phyloP scores from a whole-genome alignment of 2,329 filamentous ascomycete genomes.

The Fusarium pseudoanthophilum region DNA sequence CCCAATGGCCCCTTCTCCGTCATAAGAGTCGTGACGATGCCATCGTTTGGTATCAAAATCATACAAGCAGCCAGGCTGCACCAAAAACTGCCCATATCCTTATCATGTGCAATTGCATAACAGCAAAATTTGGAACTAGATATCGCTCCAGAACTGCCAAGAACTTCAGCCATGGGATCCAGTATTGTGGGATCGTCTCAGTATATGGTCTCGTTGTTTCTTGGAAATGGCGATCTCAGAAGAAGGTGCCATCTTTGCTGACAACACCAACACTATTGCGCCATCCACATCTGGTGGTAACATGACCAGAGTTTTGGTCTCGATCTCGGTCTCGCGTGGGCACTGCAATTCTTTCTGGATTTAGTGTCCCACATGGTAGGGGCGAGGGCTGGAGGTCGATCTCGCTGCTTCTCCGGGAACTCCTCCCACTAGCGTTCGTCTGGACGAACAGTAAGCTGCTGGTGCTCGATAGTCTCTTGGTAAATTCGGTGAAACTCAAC shows the following conservation, averaged over 20 bases:
- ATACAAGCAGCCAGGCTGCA: conserved; percentile 39
- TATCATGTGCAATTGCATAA: conserved; percentile 1
- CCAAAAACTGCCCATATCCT: conserved; percentile 9
- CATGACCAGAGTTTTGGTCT: conserved; percentile 49
- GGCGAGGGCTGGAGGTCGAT: conserved; percentile 54
- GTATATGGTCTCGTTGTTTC: not conserved
- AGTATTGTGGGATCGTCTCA: not conserved
- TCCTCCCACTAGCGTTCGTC: conserved; percentile 62
- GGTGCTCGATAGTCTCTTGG: conserved; percentile 69
- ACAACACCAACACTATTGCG: conserved; percentile 66
- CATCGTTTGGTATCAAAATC: conserved; percentile 47
- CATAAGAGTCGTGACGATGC: conserved; percentile 43
- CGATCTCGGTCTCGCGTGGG: conserved; percentile 49
- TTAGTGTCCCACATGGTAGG: conserved; percentile 53
- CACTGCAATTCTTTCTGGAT: conserved; percentile 53
- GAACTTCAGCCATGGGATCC: not conserved
- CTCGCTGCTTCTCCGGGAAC: conserved; percentile 61
- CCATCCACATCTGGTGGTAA: conserved; percentile 62
- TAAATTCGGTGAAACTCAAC: conserved; percentile 70
- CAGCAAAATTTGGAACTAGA: conserved; percentile 3
- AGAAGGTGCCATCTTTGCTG: conserved; percentile 65
- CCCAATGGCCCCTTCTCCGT: conserved; percentile 30
- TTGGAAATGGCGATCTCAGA: conserved; percentile 42
- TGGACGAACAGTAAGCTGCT: conserved; percentile 69
- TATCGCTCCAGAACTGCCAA: conserved; percentile 1